These are phyloP conservation scores for Talaromyces ruber DNA, from an alignment of 495 filamentous ascomycete species.

Conservation along the genomic window DNA sequence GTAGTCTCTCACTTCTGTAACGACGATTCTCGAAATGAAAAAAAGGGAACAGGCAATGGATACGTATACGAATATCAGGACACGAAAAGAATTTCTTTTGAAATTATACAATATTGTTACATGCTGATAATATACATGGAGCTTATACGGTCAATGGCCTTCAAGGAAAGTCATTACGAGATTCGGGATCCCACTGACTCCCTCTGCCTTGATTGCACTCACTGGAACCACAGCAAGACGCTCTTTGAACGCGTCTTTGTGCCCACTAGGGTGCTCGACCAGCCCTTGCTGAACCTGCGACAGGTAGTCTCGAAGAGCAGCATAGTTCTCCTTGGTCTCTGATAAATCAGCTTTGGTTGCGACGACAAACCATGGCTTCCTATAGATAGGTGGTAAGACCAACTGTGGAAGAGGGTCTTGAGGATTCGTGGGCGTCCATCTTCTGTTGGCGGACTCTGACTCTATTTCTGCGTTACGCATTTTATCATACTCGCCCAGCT, in stretches of 20 bases:
- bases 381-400: slow-evolving; percentile 55
- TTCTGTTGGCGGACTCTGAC: slow-evolving; percentile 8
- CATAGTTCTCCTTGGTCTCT: slow-evolving; percentile 70
- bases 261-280: slow-evolving; percentile 61
- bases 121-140: slow-evolving; percentile 6
- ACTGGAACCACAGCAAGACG: slow-evolving; percentile 68
- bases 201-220: slow-evolving; percentile 79
- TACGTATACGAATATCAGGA: neutral
- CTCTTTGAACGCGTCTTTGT: slow-evolving; percentile 57
- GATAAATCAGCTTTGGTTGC: slow-evolving; percentile 89
- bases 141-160: neutral
- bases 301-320: slow-evolving; percentile 57
- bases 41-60: too few species aligned
- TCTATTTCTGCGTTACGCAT: slow-evolving; percentile 52
- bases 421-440: neutral
- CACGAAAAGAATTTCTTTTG: neutral
- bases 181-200: slow-evolving; percentile 67
- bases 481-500: slow-evolving; percentile 79
- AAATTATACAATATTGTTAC: slow-evolving; percentile 6
- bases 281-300: slow-evolving; percentile 46
- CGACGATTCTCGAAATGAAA: too few species aligned
- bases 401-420: slow-evolving; percentile 23
- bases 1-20: too few species aligned
- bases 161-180: slow-evolving; percentile 70
- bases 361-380: slow-evolving; percentile 95